A percentile compares a stretch with the other conserved stretches of the same genome.
phyloP scores from a whole-genome alignment of 1,284 basidiomycete genomes.

The Rhodotorula sp. region DNA sequence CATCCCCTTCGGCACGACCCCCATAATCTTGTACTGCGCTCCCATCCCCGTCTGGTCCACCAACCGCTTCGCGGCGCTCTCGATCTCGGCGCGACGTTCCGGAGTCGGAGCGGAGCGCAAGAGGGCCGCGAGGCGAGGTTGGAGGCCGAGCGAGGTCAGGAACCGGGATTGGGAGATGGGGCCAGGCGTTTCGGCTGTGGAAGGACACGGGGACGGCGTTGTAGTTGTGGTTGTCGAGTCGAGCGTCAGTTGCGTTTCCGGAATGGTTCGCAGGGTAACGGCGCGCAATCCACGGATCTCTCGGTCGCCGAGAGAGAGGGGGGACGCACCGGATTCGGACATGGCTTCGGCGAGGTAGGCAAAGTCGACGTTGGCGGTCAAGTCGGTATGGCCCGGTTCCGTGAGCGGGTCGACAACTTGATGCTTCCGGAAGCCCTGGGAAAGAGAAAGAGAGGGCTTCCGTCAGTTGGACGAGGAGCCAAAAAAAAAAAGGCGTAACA shows the following conservation, averaged over 20 bases:
- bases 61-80: constrained; percentile 54
- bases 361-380: constrained; percentile 97
- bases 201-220: not conserved
- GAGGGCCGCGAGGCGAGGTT: constrained; percentile 61
- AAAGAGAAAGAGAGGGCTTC: not conserved
- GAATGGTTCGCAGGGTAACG: too few species aligned
- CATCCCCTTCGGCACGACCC: constrained; percentile 29
- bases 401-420: constrained; percentile 81
- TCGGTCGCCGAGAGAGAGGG: not conserved
- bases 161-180: constrained; percentile 69
- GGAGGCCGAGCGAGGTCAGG: constrained; percentile 67
- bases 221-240: too few species aligned
- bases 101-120: constrained; percentile 54
- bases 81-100: constrained; percentile 54
- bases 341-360: constrained; percentile 78
- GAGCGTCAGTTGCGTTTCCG: too few species aligned
- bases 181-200: constrained; percentile 57
- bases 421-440: constrained; percentile 83
- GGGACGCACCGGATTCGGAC: constrained; percentile 58
- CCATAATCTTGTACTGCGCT: constrained; percentile 58
- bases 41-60: constrained; percentile 60
- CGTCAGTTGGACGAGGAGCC: not conserved
- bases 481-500: too few species aligned
- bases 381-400: constrained; percentile 79
- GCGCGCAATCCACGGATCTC: too few species aligned